Percentiles rank a stretch among this genome's conserved stretches.
phyloP scores from a whole-genome alignment of 176 grass and related monocot genomes.

The Lolium perenne region DNA sequence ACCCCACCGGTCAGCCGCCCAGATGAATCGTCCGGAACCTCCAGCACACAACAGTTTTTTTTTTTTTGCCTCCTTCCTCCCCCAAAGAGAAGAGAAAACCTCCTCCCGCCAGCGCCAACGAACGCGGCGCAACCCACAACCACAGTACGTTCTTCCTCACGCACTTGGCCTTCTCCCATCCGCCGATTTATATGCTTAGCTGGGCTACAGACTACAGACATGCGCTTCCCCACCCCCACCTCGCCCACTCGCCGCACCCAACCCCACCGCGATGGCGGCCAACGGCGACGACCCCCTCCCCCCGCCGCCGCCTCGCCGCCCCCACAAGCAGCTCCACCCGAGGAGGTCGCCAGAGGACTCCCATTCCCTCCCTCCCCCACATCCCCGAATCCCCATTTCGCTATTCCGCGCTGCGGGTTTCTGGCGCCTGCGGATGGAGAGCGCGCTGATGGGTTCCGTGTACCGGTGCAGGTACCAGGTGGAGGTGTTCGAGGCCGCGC shows the following conservation, averaged over 20 bases:
- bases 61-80: background rate
- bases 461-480: conserved; percentile 56
- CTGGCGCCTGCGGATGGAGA: background rate
- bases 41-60: background rate
- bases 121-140: conserved; percentile 19
- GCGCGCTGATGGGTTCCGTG: background rate
- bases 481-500: conserved; percentile 60
- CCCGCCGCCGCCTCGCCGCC: conserved; percentile 47
- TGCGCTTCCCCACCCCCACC: conserved; percentile 27
- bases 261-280: background rate
- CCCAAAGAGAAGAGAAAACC: too few species aligned
- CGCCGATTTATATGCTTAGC: conserved; percentile 30
- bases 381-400: background rate
- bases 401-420: background rate
- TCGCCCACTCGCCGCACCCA: conserved; percentile 30
- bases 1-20: background rate
- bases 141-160: conserved; percentile 39
- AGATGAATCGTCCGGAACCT: background rate
- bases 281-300: conserved; percentile 32
- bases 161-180: conserved; percentile 53
- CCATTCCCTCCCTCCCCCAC: background rate
- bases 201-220: background rate
- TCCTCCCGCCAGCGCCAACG: conserved; percentile 28
- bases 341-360: conserved; percentile 35
- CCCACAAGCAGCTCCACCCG: conserved; percentile 54